Base-by-base conservation (phyloP, 2,329 filamentous ascomycete species). In the Colletotrichum coccodes region DNA sequence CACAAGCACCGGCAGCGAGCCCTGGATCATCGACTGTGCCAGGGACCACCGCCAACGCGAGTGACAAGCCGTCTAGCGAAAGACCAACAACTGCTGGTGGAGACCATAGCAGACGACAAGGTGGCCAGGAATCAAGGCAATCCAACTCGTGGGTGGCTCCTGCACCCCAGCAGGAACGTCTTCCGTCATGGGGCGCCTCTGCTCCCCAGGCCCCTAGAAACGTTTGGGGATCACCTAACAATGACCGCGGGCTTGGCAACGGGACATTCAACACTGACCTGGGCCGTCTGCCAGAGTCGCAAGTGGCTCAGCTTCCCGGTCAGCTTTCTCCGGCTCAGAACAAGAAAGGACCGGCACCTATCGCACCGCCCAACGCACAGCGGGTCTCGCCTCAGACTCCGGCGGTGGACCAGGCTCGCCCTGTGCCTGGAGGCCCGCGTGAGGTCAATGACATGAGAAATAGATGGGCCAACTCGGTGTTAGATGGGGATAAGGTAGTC, bases 171-270 rank as follows among this genome's bases (percentile, higher is more conserved):
- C 72, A 83, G 28, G 87, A 89, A 23, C 82, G 85, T 53, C 84
- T 84, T 60, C 77, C 84, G 12, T 79, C 84, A 1, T 90, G 89
- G 88, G 81, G 80, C 32, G 75, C 81, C 32, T 76, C 76, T 23
- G 76, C 80, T 42, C 85, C 85, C 54, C 80, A 83, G 50, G 71
- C 82, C 12, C 78, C 84, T 14, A 84, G 86, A 54, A 93, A 91
- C 75, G 91, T 94, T 21, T 95, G 92, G 92, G 92, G 90, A 21
- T 89, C 91, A 49, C 91, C 90, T n/a, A 89, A 89, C 62, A 91
- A 88, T 73, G 90, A 93, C 72, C 87, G 90, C 61, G 90, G 89
- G 12, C 89, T 95, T 23, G 92, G 92, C 4, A 95, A 95, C 76
- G 92, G 92, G 49, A 94, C 92, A 0, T 95, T 95, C 74, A 89